Evolutionary conservation across 352 stramenopile genomes (phyloP).

Genomic region (Sclerospora graminicola): DNA sequence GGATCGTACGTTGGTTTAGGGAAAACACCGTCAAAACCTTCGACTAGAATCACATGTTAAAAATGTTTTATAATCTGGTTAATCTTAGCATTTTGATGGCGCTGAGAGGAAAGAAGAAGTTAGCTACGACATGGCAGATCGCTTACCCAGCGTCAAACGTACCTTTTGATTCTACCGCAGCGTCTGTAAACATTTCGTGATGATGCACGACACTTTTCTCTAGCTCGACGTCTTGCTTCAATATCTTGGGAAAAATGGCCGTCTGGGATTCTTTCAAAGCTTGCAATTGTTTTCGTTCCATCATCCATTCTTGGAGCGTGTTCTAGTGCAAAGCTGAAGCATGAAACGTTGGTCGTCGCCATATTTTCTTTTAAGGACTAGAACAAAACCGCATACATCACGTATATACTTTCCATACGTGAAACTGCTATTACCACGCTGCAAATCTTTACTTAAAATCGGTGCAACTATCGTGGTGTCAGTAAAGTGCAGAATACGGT

Average conservation of each 20-base stretch:
- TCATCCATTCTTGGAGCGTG: constrained; percentile 62
- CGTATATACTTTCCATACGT: constrained; percentile 82
- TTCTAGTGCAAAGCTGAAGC: constrained; percentile 41
- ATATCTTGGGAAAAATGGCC: constrained; percentile 44
- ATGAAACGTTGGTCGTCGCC: constrained; percentile 14
- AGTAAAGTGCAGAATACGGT: constrained; percentile 66
- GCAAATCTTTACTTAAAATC: constrained; percentile 71
- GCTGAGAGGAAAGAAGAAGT: constrained; percentile 29
- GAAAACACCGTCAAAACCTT: no score
- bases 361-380: constrained; percentile 25
- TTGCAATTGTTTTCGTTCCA: constrained; percentile 44
- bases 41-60: no score
- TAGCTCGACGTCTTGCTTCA: constrained; percentile 51
- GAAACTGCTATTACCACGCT: constrained; percentile 71
- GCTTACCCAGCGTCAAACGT: not conserved
- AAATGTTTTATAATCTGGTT: no score
- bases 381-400: constrained; percentile 68
- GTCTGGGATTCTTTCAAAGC: constrained; percentile 59
- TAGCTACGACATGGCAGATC: constrained; percentile 3
- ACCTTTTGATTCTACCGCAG: constrained; percentile 75
- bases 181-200: constrained; percentile 67
- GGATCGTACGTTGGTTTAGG: no score
- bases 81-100: no score
- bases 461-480: constrained; percentile 73
- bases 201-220: constrained; percentile 77